Evolutionary conservation across 768 basidiomycete genomes (phyloP).

Genomic region (Panaeolus cyanescens): DNA sequence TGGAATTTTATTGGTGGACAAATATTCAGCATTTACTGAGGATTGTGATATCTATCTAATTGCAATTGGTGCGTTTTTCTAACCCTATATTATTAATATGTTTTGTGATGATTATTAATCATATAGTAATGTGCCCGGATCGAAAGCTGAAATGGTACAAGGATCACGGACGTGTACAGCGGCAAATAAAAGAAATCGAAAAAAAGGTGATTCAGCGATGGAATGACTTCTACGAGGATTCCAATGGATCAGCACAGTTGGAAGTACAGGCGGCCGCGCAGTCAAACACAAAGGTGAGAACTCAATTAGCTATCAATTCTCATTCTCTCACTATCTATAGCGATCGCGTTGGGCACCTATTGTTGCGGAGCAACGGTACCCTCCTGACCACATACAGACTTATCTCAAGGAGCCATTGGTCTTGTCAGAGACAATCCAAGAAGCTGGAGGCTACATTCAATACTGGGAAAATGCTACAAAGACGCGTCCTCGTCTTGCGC

Average conservation of each 20-base stretch:
- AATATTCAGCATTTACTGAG: constrained; percentile 11
- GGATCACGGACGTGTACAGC: background rate
- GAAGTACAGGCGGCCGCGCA: no score
- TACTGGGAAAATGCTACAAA: constrained; percentile 13
- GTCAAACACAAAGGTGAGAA: no score
- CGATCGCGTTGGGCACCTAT: constrained; percentile 2
- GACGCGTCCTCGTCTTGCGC: constrained; percentile 13
- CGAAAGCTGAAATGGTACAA: constrained; percentile 21
- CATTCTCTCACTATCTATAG: background rate
- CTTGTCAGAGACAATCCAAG: constrained; percentile 1
- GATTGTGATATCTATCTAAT: constrained; percentile 19
- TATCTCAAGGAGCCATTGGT: constrained; percentile 19
- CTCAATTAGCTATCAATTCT: no score
- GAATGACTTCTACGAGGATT: constrained; percentile 10
- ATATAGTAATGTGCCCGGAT: constrained; percentile 22
- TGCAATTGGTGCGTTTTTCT: constrained; percentile 17
- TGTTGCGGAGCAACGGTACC: background rate
- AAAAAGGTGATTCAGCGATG: constrained; percentile 11
- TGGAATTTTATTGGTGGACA: constrained; percentile 16
- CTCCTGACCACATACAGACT: constrained; percentile 17
- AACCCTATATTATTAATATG: background rate
- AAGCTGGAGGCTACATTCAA: constrained; percentile 19
- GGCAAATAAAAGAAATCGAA: constrained; percentile 9
- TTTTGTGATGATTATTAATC: background rate
- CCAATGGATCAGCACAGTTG: no score